Evolutionary conservation across 2,329 filamentous ascomycete genomes (phyloP).

Genomic region (Grosmannia serpens): DNA sequence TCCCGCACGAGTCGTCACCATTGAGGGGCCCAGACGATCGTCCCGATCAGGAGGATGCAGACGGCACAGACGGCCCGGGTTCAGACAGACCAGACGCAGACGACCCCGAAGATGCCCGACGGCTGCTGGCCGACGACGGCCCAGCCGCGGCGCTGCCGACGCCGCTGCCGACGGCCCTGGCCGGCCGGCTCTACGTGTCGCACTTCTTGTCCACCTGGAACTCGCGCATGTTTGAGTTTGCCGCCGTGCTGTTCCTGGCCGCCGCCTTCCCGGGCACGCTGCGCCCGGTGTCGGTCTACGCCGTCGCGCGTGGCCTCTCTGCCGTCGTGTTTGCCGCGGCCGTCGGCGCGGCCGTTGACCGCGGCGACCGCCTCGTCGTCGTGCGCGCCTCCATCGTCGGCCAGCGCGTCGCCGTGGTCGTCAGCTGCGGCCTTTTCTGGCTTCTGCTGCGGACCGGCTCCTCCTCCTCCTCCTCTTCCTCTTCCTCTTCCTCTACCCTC

Average conservation of each 20-base stretch:
- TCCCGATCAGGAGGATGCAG: background rate
- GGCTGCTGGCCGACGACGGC: background rate
- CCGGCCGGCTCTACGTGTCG: constrained; percentile 38
- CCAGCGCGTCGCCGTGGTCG: constrained; percentile 32
- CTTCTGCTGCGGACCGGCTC: constrained; percentile 13
- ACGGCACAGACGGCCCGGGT: background rate
- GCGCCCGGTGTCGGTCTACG: constrained; percentile 58
- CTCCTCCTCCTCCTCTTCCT: background rate
- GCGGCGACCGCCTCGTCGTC: constrained; percentile 34
- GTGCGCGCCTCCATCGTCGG: constrained; percentile 38
- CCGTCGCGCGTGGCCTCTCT: constrained; percentile 44
- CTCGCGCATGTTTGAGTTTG: constrained; percentile 53
- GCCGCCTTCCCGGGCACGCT: constrained; percentile 46
- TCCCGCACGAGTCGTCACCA: no score
- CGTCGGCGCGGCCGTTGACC: constrained; percentile 50
- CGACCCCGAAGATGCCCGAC: background rate
- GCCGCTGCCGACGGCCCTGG: background rate
- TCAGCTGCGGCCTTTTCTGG: constrained; percentile 35
- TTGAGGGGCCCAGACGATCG: no score
- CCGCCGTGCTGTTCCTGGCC: constrained; percentile 46
- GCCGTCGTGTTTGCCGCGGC: constrained; percentile 47
- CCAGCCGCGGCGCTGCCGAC: background rate
- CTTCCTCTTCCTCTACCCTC: background rate
- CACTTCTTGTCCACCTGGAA: constrained; percentile 55
- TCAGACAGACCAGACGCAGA: no score